Evolutionary conservation across 495 filamentous ascomycete species (phyloP).

Genomic region (Trichoderma erinaceum): DNA sequence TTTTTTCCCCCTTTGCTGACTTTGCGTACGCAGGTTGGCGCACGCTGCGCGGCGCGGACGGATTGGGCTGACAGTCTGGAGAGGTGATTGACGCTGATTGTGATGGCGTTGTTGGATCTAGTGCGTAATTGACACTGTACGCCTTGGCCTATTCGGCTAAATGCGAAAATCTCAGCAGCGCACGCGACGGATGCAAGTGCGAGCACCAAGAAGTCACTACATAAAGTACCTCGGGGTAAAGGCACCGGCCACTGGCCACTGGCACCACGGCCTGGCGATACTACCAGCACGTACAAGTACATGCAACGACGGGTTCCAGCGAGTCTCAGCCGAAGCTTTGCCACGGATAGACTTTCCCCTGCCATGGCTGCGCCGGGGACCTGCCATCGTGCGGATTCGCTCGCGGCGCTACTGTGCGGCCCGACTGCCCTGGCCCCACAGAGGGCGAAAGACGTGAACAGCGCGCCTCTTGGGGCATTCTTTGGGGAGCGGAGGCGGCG

Average conservation of each 20-base stretch:
- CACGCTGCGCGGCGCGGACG: background rate
- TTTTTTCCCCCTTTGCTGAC: background rate
- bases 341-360: background rate
- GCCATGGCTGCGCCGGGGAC: background rate
- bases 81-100: too few relatives aligned
- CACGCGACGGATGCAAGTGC: background rate
- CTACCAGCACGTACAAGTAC: background rate
- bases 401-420: constrained; percentile 14
- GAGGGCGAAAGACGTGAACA: background rate
- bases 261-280: background rate
- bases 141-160: background rate
- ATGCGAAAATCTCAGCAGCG: constrained; percentile 7
- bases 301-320: background rate
- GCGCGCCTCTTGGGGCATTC: background rate
- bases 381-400: constrained; percentile 7
- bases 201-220: background rate
- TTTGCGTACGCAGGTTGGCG: background rate
- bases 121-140: background rate
- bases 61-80: background rate
- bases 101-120: background rate
- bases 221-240: background rate
- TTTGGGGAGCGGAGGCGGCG: constrained; percentile 1
- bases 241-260: background rate
- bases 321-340: background rate
- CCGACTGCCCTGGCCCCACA: constrained; percentile 3